Evolutionary conservation across 352 stramenopile genomes (phyloP).

Genomic region (Thraustotheca clavata): DNA sequence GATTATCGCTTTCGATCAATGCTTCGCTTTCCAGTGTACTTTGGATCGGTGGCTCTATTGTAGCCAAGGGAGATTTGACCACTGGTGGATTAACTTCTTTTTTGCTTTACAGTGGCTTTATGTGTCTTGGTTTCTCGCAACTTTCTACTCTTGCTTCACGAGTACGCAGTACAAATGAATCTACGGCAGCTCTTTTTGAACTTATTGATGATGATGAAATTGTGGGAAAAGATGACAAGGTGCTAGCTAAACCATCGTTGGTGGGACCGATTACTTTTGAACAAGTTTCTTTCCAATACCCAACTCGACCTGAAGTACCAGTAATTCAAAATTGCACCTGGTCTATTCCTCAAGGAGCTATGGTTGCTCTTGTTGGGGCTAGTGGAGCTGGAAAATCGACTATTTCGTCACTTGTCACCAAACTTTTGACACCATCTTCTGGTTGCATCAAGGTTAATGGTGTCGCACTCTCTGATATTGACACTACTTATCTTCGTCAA

Average conservation of each 20-base stretch:
- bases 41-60: constrained; percentile 83
- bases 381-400: constrained; percentile 82
- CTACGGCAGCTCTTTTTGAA: constrained; percentile 59
- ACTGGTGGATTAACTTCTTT: constrained; percentile 88
- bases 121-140: constrained; percentile 83
- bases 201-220: constrained; percentile 33
- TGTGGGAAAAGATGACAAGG: constrained; percentile 24
- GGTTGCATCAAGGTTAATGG: constrained; percentile 59
- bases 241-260: constrained; percentile 38
- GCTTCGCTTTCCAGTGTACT: constrained; percentile 86
- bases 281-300: constrained; percentile 78
- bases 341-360: constrained; percentile 65
- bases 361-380: constrained; percentile 79
- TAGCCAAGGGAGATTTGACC: constrained; percentile 77
- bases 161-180: constrained; percentile 62
- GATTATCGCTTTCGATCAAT: constrained; percentile 81
- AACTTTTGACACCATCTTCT: constrained; percentile 54
- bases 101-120: constrained; percentile 86
- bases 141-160: constrained; percentile 79
- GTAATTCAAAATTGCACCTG: constrained; percentile 59
- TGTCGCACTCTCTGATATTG: constrained; percentile 54
- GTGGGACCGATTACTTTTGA: constrained; percentile 66
- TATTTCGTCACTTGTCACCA: constrained; percentile 67
- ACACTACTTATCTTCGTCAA: constrained; percentile 64
- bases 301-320: constrained; percentile 54